Evolutionary conservation across 371 early-diverging fungal species (phyloP).

Genomic region (Mucor racemosus): DNA sequence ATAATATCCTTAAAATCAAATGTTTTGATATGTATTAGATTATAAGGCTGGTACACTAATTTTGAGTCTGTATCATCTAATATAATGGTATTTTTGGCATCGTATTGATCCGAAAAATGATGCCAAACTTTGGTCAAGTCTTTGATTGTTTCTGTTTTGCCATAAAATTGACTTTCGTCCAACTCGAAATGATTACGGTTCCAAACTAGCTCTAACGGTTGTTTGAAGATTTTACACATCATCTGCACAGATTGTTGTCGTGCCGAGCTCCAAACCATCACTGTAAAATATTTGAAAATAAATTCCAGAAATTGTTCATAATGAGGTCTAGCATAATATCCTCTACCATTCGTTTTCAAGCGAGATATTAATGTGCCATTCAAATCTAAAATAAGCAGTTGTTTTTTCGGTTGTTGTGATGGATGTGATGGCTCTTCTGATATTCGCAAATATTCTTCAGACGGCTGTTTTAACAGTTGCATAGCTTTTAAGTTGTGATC

Average conservation of each 20-base stretch:
- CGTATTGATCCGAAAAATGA: conserved; percentile 37
- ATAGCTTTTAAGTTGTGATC: background rate
- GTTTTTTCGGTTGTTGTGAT: conserved; percentile 5
- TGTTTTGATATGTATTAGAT: conserved; percentile 49
- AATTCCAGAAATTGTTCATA: conserved; percentile 61
- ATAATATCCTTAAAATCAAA: conserved; percentile 18
- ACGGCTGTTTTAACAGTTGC: background rate
- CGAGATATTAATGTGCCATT: conserved; percentile 75
- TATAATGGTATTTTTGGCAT: conserved; percentile 67
- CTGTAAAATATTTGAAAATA: conserved; percentile 61
- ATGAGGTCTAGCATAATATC: conserved; percentile 52
- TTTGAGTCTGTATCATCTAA: conserved; percentile 72
- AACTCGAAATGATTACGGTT: conserved; percentile 61
- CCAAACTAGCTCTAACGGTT: conserved; percentile 57
- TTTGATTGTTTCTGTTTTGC: conserved; percentile 63
- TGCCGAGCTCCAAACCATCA: conserved; percentile 84
- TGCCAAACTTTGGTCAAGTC: conserved; percentile 63
- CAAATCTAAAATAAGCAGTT: conserved; percentile 71
- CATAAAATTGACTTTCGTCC: conserved; percentile 41
- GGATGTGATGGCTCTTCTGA: background rate
- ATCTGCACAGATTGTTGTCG: conserved; percentile 56
- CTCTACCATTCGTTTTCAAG: conserved; percentile 22
- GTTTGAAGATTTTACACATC: conserved; percentile 62
- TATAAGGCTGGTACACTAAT: conserved; percentile 62
- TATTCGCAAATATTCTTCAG: background rate